Conservation (phyloP, 192 early-diverging fungal genomes). For the Backusella parvicylindrica region DNA sequence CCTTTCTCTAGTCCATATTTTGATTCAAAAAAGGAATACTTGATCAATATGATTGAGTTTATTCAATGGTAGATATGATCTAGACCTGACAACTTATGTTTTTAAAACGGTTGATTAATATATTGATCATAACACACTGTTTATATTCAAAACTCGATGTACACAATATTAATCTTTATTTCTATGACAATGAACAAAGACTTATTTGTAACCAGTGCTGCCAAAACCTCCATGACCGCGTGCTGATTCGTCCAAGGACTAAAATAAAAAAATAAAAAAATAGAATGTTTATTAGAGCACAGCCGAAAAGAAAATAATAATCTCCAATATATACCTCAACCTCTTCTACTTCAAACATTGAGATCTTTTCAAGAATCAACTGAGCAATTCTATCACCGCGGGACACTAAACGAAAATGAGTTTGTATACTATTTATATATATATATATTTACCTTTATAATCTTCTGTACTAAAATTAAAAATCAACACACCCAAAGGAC, state of each 20-base stretch:
- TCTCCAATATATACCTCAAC: conserved; percentile 55
- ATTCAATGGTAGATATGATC: no score
- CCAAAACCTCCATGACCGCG: conserved; percentile 20
- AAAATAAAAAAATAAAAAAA: not conserved
- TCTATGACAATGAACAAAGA: not conserved
- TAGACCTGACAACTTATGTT: no score
- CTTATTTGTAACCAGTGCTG: conserved; percentile 16
- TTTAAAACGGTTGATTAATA: no score
- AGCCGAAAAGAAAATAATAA: not conserved
- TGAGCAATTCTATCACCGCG: conserved; percentile 96
- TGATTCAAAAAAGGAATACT: no score
- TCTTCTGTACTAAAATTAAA: conserved; percentile 85
- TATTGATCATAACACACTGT: no score
- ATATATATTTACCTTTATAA: conserved; percentile 31
- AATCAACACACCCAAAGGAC: conserved; percentile 78
- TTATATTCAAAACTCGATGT: no score
- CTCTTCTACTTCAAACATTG: conserved; percentile 74
- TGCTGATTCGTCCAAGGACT: conserved; percentile 14
- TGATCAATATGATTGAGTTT: no score
- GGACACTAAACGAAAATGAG: conserved; percentile 52
- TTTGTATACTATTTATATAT: no score
- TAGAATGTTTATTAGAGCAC: not conserved
- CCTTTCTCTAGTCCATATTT: no score
- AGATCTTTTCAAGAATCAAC: conserved; percentile 86
- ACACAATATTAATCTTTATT: no score